Percentiles rank a stretch among this genome's conserved stretches.
phyloP scores from a whole-genome alignment of 1,284 basidiomycete species.

The Cryptococcus deneoformans region DNA sequence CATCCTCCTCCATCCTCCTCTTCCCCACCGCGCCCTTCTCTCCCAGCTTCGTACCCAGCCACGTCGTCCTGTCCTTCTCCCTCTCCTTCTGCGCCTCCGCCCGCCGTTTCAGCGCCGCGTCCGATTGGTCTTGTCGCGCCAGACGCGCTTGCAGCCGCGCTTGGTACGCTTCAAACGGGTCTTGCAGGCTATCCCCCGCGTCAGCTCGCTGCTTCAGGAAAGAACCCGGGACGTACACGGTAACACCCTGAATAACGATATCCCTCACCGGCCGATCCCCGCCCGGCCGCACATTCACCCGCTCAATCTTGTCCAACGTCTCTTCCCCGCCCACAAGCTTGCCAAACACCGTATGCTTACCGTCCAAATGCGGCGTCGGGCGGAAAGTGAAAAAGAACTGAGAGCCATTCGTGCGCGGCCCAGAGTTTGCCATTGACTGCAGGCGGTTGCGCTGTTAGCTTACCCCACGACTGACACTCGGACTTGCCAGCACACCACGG shows the following conservation, averaged over 20 bases:
- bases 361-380: conserved; percentile 66
- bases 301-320: conserved; percentile 79
- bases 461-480: neutral
- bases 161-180: conserved; percentile 53
- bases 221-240: conserved; percentile 33
- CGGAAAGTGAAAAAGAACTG: conserved; percentile 91
- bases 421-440: conserved; percentile 84
- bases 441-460: too few species aligned
- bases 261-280: conserved; percentile 82
- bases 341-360: conserved; percentile 84
- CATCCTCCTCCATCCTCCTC: conserved; percentile 36
- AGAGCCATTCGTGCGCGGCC: conserved; percentile 61
- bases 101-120: conserved; percentile 41
- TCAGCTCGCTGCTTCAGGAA: neutral
- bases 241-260: conserved; percentile 56
- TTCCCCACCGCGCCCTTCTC: conserved; percentile 34
- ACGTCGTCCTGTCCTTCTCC: conserved; percentile 52
- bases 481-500: conserved; percentile 63
- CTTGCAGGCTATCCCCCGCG: conserved; percentile 40
- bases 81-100: conserved; percentile 44
- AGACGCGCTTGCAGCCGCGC: conserved; percentile 45
- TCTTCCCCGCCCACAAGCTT: conserved; percentile 93
- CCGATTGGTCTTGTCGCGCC: conserved; percentile 41
- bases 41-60: conserved; percentile 50
- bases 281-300: conserved; percentile 71